Percentiles rank a stretch among this genome's conserved stretches.
These are phyloP conservation scores for Trichophyton equinum DNA, from an alignment of 2,329 filamentous ascomycete species.

Conservation along the genomic window DNA sequence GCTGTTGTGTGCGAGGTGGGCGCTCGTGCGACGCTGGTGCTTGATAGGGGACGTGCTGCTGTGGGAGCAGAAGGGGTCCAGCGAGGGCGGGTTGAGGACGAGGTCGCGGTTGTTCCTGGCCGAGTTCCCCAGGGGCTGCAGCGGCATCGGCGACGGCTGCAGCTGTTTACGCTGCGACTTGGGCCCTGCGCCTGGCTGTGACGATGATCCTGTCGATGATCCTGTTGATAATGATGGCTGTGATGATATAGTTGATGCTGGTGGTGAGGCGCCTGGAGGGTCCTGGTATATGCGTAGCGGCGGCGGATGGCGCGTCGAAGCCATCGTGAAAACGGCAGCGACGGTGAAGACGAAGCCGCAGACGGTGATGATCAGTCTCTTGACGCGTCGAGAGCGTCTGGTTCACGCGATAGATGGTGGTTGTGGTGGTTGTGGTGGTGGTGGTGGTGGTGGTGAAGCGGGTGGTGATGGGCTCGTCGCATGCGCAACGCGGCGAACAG, in stretches of 20 bases:
- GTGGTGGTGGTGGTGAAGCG: not conserved
- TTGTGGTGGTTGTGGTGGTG: not conserved
- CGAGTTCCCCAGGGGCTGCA: constrained; percentile 30
- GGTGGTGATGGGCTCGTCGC: not conserved
- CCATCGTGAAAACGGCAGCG: constrained; percentile 20
- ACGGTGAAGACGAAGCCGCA: constrained; percentile 8
- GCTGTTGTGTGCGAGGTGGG: constrained; percentile 3
- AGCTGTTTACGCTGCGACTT: constrained; percentile 28
- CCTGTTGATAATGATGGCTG: constrained; percentile 13
- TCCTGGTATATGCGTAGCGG: constrained; percentile 49
- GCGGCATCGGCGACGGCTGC: constrained; percentile 42
- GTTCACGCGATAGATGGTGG: not conserved
- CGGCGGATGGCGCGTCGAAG: constrained; percentile 30
- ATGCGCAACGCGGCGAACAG: too few species aligned
- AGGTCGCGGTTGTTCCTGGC: constrained; percentile 43
- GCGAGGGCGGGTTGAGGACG: constrained; percentile 50
- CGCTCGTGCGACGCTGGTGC: constrained; percentile 40
- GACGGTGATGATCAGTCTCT: constrained; percentile 13
- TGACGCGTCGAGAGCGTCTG: constrained; percentile 20
- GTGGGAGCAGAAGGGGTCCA: constrained; percentile 22
- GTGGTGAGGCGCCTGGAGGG: constrained; percentile 24
- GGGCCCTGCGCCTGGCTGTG: constrained; percentile 15
- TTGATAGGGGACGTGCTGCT: constrained; percentile 59
- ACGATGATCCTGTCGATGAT: constrained; percentile 17
- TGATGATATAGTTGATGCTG: not conserved